phyloP scores from a whole-genome alignment of 1,139 yeast genomes.

The Suhomyces maxii region DNA sequence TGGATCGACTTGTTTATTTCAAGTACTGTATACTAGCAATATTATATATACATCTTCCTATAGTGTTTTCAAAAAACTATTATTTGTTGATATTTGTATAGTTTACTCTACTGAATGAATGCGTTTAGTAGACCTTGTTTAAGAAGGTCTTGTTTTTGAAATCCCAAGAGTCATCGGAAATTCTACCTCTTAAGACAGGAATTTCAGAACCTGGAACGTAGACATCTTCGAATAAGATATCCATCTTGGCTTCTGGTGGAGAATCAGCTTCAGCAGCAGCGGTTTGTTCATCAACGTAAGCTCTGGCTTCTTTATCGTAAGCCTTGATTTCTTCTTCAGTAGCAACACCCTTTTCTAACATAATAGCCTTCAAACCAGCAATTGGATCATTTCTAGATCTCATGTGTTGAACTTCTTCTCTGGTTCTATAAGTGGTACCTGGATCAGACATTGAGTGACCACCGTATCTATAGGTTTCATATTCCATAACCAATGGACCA shows the following conservation, averaged over 20 bases:
- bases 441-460: constrained; percentile 99
- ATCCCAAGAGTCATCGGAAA: constrained; percentile 90
- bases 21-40: too few relatives aligned
- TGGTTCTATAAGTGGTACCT: constrained; percentile 98
- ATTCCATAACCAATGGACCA: constrained; percentile 94
- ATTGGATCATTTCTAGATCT: constrained; percentile 97
- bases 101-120: background rate
- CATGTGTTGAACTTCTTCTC: constrained; percentile 99
- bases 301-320: constrained; percentile 94
- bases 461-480: constrained; percentile 98
- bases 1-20: too few relatives aligned
- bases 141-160: constrained; percentile 73
- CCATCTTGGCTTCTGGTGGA: constrained; percentile 94
- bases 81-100: background rate
- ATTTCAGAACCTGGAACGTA: constrained; percentile 94
- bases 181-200: constrained; percentile 93
- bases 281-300: constrained; percentile 90
- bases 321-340: constrained; percentile 92
- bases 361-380: constrained; percentile 87
- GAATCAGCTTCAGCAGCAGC: constrained; percentile 92
- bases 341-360: constrained; percentile 80
- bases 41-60: too few relatives aligned
- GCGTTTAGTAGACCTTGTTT: constrained; percentile 46
- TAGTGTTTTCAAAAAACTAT: background rate
- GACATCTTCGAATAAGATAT: constrained; percentile 92